phyloP scores from a whole-genome alignment of 371 early-diverging fungal genomes.

The Vairimorpha ceranae region DNA sequence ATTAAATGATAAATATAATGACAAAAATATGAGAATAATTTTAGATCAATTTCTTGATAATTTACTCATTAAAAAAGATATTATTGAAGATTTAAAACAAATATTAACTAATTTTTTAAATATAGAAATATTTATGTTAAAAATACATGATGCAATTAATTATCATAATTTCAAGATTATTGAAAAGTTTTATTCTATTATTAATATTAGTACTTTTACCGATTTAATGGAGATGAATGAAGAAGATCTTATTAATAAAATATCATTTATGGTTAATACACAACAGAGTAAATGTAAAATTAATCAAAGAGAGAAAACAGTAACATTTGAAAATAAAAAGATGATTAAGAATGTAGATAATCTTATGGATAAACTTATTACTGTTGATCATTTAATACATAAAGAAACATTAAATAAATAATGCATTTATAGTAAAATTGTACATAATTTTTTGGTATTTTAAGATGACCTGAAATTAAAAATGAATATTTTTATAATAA shows the following conservation, averaged over 20 bases:
- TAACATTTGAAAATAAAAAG: conserved; percentile 49
- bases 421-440: neutral
- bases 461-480: too few species aligned
- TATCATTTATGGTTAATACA: conserved; percentile 58
- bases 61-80: conserved; percentile 18
- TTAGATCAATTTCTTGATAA: conserved; percentile 41
- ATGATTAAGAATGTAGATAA: conserved; percentile 42
- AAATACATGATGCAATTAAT: conserved; percentile 25
- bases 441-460: too few species aligned
- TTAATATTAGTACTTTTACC: conserved; percentile 34
- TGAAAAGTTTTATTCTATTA: conserved; percentile 42
- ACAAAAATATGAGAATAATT: conserved; percentile 38
- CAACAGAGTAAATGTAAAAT: conserved; percentile 41
- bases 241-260: conserved; percentile 42
- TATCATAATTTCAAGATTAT: conserved; percentile 58
- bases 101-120: neutral
- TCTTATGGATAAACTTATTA: conserved; percentile 57
- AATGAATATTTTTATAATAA: too few species aligned
- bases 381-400: conserved; percentile 55
- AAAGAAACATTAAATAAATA: conserved; percentile 29
- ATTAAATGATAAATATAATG: conserved; percentile 46
- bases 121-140: conserved; percentile 9
- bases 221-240: conserved; percentile 31
- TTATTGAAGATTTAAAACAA: conserved; percentile 11
- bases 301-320: conserved; percentile 48